These are phyloP conservation scores for Trametes cinnabarina DNA, from an alignment of 768 basidiomycete genomes.

Conservation along the genomic window DNA sequence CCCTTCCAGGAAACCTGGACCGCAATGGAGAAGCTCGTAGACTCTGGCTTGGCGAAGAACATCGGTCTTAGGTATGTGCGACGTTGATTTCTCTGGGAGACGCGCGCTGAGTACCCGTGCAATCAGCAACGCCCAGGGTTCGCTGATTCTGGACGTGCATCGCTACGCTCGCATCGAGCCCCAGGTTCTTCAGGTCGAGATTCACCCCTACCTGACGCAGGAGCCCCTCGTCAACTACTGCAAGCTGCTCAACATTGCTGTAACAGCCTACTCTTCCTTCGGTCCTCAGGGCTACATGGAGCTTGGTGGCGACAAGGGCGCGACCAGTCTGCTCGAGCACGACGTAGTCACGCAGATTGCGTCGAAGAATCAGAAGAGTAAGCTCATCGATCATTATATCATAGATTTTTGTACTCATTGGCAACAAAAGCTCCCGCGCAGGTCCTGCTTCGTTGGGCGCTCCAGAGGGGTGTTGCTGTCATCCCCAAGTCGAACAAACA, in stretches of 20 bases:
- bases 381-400: conserved; percentile 1
- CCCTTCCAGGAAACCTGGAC: conserved; percentile 82
- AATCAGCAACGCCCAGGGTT: conserved; percentile 69
- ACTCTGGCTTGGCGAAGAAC: conserved; percentile 67
- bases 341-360: conserved; percentile 46
- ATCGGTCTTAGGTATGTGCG: conserved; percentile 67
- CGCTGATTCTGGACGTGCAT: conserved; percentile 70
- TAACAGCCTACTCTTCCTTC: conserved; percentile 58
- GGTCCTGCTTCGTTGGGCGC: conserved; percentile 49
- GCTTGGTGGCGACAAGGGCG: conserved; percentile 55
- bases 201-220: conserved; percentile 57
- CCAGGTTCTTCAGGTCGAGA: conserved; percentile 58
- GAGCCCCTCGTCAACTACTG: conserved; percentile 43
- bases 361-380: conserved; percentile 52
- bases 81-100: neutral
- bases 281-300: conserved; percentile 61
- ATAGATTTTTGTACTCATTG: neutral
- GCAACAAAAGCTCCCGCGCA: conserved; percentile 31
- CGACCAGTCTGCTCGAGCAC: conserved; percentile 53
- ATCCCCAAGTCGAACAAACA: conserved; percentile 47
- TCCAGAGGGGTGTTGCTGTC: conserved; percentile 46
- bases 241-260: conserved; percentile 44
- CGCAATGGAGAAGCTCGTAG: conserved; percentile 77
- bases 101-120: neutral
- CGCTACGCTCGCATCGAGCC: conserved; percentile 71